These are phyloP conservation scores for Daedalea quercina DNA, from an alignment of 768 basidiomycete species.

Conservation along the genomic window DNA sequence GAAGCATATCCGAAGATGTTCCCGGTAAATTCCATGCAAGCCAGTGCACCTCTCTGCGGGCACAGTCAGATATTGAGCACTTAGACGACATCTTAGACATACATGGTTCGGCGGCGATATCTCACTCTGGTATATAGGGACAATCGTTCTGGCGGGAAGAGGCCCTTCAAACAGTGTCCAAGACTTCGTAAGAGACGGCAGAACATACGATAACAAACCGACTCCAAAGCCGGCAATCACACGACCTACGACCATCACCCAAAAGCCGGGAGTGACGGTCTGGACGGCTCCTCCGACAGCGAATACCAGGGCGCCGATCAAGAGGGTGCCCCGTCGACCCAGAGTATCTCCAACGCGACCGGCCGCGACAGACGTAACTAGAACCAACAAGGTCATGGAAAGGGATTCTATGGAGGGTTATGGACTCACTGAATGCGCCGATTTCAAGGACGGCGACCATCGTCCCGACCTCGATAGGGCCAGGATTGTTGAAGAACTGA, in stretches of 20 bases:
- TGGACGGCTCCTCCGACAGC: slow-evolving; percentile 84
- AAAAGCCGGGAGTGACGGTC: slow-evolving; percentile 73
- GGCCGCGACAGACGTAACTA: slow-evolving; percentile 85
- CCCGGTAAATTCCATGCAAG: slow-evolving; percentile 93
- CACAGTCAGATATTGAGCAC: slow-evolving; percentile 1
- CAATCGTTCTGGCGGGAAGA: slow-evolving; percentile 62
- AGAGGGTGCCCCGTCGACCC: slow-evolving; percentile 80
- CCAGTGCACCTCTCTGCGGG: slow-evolving; percentile 75
- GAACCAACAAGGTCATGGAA: neutral
- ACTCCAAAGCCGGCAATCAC: slow-evolving; percentile 86
- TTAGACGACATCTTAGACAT: neutral
- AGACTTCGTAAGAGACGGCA: neutral
- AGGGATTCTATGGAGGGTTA: slow-evolving; percentile 8
- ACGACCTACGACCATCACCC: slow-evolving; percentile 77
- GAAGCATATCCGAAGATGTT: slow-evolving; percentile 88
- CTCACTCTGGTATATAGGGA: slow-evolving; percentile 93
- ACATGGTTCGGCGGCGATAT: slow-evolving; percentile 91
- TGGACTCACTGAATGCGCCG: slow-evolving; percentile 73
- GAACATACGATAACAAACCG: slow-evolving; percentile 74
- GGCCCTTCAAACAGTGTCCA: neutral
- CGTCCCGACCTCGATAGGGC: slow-evolving; percentile 71
- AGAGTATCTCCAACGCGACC: slow-evolving; percentile 84
- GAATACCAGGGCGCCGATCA: slow-evolving; percentile 78
- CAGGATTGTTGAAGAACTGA: slow-evolving; percentile 76
- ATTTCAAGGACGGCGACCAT: slow-evolving; percentile 96